Percentiles rank a stretch among this genome's conserved stretches.
Conservation (phyloP, 148 eudicot species). For the Polygonum maritimum region DNA sequence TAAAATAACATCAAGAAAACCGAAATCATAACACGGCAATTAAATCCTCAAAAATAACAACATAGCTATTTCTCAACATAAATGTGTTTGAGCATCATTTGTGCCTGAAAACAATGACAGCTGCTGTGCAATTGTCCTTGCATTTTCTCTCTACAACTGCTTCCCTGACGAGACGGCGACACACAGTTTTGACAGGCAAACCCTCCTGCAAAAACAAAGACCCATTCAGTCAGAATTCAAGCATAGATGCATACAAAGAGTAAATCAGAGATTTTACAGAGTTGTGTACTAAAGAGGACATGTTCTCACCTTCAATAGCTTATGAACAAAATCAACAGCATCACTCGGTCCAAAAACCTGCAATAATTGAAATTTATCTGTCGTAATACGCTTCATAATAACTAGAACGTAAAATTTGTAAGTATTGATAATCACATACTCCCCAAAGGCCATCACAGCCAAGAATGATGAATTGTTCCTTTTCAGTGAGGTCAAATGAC, state of each 20-base stretch:
- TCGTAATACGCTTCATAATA: neutral
- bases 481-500: slow-evolving; percentile 72
- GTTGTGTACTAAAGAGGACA: neutral
- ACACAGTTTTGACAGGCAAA: slow-evolving; percentile 44
- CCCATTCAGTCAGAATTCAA: neutral
- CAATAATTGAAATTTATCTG: slow-evolving; percentile 1
- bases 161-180: slow-evolving; percentile 68
- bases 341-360: slow-evolving; percentile 86
- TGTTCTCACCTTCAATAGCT: slow-evolving; percentile 51
- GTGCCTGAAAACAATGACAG: slow-evolving; percentile 50
- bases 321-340: slow-evolving; percentile 78
- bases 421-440: slow-evolving; percentile 25
- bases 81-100: slow-evolving; percentile 8
- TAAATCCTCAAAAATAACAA: neutral
- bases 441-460: slow-evolving; percentile 98
- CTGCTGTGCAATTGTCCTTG: slow-evolving; percentile 84
- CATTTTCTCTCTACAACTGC: slow-evolving; percentile 72
- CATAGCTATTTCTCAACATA: neutral
- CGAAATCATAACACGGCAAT: neutral
- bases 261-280: neutral
- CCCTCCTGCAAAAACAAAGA: slow-evolving; percentile 48
- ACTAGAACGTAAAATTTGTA: neutral
- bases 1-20: neutral
- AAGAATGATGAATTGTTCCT: slow-evolving; percentile 74
- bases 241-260: neutral